Conservation (phyloP, 139 green algal species). For the Closterium sp. region DNA sequence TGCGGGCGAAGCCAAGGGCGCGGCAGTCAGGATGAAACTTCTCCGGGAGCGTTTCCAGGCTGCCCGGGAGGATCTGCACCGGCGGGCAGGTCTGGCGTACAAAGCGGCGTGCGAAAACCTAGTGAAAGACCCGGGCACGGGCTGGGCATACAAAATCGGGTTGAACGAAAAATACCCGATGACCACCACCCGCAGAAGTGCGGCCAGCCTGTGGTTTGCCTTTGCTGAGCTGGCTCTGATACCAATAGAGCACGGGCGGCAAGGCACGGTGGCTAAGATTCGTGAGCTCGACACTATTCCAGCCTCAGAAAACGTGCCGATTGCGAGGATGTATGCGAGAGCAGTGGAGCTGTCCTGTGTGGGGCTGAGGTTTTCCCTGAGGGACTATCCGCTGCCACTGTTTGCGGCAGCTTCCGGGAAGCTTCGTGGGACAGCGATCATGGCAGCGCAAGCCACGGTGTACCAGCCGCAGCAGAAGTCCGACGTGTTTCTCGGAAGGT, state of each 20-base stretch:
- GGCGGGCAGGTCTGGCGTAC: background rate
- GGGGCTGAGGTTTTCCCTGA: background rate
- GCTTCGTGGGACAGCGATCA: constrained; percentile 7
- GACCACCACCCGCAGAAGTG: background rate
- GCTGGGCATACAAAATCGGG: background rate
- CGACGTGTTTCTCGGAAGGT: constrained; percentile 36
- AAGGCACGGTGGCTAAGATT: background rate
- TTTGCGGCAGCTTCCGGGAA: constrained; percentile 2
- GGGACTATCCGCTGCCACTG: constrained; percentile 24
- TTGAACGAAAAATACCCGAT: background rate
- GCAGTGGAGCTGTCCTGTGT: background rate
- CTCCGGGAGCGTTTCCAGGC: background rate
- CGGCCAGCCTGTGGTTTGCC: background rate
- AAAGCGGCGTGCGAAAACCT: constrained; percentile 20
- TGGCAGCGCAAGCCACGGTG: constrained; percentile 43
- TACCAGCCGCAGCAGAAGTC: constrained; percentile 27
- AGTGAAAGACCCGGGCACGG: background rate
- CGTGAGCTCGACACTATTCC: constrained; percentile 22
- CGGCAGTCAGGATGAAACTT: background rate
- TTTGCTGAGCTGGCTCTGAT: background rate
- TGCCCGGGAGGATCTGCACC: constrained; percentile 14
- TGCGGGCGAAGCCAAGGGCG: background rate
- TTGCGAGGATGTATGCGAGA: constrained; percentile 24
- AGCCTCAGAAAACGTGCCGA: background rate
- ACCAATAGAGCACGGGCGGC: background rate